Percentiles rank a stretch among this genome's conserved stretches.
These are phyloP conservation scores for Ascosphaera aggregata DNA, from an alignment of 2,329 filamentous ascomycete species.

Conservation along the genomic window DNA sequence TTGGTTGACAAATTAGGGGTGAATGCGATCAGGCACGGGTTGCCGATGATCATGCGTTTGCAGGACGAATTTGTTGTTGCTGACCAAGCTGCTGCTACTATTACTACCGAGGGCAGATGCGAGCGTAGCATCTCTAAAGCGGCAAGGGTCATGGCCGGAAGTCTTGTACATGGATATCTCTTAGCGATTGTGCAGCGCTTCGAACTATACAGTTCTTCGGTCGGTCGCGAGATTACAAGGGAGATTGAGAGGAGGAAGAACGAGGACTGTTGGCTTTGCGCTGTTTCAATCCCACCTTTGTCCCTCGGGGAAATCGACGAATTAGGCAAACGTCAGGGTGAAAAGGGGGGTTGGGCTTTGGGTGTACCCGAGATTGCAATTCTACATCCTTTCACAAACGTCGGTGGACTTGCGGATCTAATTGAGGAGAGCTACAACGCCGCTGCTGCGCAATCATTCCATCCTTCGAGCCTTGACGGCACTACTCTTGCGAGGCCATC, in stretches of 20 bases:
- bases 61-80: conserved; percentile 48
- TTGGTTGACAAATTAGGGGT: conserved; percentile 59
- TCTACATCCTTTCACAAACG: not conserved
- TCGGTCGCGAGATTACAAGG: conserved; percentile 47
- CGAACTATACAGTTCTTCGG: conserved; percentile 43
- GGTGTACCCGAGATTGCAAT: not conserved
- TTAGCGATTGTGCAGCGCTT: conserved; percentile 60
- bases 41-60: conserved; percentile 74
- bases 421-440: conserved; percentile 47
- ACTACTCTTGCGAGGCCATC: conserved; percentile 28
- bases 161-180: conserved; percentile 73
- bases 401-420: conserved; percentile 31
- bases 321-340: not conserved
- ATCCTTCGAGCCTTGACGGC: conserved; percentile 27
- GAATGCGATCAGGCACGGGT: conserved; percentile 52
- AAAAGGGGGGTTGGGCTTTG: not conserved
- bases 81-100: conserved; percentile 28
- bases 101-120: no score
- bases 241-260: conserved; percentile 54
- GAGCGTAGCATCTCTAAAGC: conserved; percentile 16
- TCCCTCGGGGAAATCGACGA: conserved; percentile 13
- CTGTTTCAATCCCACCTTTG: conserved; percentile 43
- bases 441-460: conserved; percentile 20
- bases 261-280: conserved; percentile 58
- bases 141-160: conserved; percentile 57